Conservation (phyloP, 495 filamentous ascomycete genomes). For the Evansstolkia leycettana region DNA sequence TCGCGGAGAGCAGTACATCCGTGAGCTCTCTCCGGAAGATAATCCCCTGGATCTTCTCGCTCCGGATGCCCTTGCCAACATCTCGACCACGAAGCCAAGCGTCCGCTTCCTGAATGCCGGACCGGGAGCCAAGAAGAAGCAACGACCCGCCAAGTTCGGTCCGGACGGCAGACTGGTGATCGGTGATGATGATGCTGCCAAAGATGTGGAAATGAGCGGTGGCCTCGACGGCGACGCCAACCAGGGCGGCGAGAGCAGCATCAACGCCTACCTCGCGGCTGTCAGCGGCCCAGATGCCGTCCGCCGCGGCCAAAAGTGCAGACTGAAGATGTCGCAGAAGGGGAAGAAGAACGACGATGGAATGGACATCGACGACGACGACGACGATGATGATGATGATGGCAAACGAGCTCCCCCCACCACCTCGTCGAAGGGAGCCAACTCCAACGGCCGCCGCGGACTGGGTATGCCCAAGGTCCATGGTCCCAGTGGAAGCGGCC, state of each 20-base stretch:
- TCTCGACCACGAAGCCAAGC: slow-evolving; percentile 80
- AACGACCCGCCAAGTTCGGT: slow-evolving; percentile 53
- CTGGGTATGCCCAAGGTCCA: slow-evolving; percentile 34
- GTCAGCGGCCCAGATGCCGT: slow-evolving; percentile 75
- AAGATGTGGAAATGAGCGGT: slow-evolving; percentile 54
- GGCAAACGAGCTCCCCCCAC: slow-evolving; percentile 13
- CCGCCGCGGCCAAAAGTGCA: slow-evolving; percentile 68
- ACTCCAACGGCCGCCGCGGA: slow-evolving; percentile 22
- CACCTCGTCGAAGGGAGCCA: slow-evolving; percentile 6
- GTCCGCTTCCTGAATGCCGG: slow-evolving; percentile 32
- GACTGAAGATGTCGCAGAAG: slow-evolving; percentile 71
- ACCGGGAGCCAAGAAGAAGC: slow-evolving; percentile 31
- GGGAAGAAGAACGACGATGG: slow-evolving; percentile 45
- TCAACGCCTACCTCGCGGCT: slow-evolving; percentile 87
- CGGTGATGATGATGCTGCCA: slow-evolving; percentile 41
- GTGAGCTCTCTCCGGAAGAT: slow-evolving; percentile 67
- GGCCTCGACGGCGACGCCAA: slow-evolving; percentile 28
- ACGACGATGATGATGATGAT: slow-evolving; percentile 15
- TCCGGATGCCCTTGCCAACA: slow-evolving; percentile 76
- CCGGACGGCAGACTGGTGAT: slow-evolving; percentile 84
- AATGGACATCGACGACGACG: slow-evolving; percentile 59
- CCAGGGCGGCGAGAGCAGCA: slow-evolving; percentile 36
- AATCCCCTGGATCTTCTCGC: slow-evolving; percentile 91
- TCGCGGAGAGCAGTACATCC: slow-evolving; percentile 59
- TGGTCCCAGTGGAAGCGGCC: slow-evolving; percentile 24